Evolutionary conservation across 2,329 filamentous ascomycete genomes (phyloP).

Genomic region (Apiospora aurea): DNA sequence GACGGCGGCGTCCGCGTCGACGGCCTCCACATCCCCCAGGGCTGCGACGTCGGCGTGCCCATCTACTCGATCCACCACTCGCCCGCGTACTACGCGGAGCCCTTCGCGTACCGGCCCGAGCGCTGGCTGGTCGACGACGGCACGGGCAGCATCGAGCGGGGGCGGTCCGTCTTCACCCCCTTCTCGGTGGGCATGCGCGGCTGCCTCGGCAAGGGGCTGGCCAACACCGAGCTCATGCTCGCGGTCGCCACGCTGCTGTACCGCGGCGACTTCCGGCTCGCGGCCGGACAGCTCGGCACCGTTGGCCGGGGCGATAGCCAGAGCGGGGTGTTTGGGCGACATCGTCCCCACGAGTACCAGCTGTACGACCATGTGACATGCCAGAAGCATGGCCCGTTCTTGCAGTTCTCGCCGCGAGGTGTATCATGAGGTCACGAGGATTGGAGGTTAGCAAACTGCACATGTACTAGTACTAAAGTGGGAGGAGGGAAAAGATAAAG

Average conservation of each 20-base stretch:
- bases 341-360: slow-evolving; percentile 25
- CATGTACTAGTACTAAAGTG: too few relatives aligned
- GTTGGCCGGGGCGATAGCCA: slow-evolving; percentile 15
- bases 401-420: slow-evolving; percentile 22
- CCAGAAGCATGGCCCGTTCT: slow-evolving; percentile 26
- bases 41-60: slow-evolving; percentile 28
- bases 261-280: slow-evolving; percentile 10
- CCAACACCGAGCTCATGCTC: slow-evolving; percentile 26
- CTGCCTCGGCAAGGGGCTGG: slow-evolving; percentile 47
- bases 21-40: slow-evolving; percentile 24
- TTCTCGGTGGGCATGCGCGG: slow-evolving; percentile 48
- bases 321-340: slow-evolving; percentile 21
- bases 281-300: background rate
- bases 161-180: slow-evolving; percentile 44
- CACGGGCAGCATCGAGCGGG: background rate
- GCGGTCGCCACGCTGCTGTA: background rate
- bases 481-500: background rate
- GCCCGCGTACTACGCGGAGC: slow-evolving; percentile 26
- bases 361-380: slow-evolving; percentile 27
- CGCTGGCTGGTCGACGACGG: slow-evolving; percentile 28
- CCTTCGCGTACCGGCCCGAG: slow-evolving; percentile 29
- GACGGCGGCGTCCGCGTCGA: slow-evolving; percentile 25
- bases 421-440: background rate
- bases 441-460: background rate
- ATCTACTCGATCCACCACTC: slow-evolving; percentile 28